These are phyloP conservation scores for Daphne laureola DNA, from an alignment of 441 rosid genomes.

Conservation along the genomic window DNA sequence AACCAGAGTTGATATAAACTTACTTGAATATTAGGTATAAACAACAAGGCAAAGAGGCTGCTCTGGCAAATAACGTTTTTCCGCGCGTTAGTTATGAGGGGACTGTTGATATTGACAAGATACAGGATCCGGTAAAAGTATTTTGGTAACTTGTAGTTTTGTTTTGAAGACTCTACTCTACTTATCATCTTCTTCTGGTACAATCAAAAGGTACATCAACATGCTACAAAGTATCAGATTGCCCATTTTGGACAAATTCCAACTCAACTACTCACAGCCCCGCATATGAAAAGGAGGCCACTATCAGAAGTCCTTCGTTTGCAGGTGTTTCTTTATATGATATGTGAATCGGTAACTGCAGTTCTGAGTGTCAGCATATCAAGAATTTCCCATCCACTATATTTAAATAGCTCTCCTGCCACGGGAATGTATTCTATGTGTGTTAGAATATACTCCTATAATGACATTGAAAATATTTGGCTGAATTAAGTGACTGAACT, in stretches of 20 bases:
- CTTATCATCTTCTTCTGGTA: constrained; percentile 17
- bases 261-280: constrained; percentile 76
- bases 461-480: too few relatives aligned
- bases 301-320: constrained; percentile 68
- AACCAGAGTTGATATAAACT: constrained; percentile 8
- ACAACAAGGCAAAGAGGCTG: constrained; percentile 95
- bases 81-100: constrained; percentile 92
- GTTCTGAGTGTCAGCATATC: neutral
- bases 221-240: constrained; percentile 86
- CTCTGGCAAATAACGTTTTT: constrained; percentile 80
- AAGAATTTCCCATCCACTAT: too few relatives aligned
- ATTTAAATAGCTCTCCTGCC: too few relatives aligned
- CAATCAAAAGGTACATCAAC: constrained; percentile 66
- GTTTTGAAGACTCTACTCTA: constrained; percentile 10
- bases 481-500: too few relatives aligned
- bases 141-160: constrained; percentile 9
- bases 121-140: constrained; percentile 61
- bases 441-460: too few relatives aligned
- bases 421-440: too few relatives aligned
- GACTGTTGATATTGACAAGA: constrained; percentile 79
- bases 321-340: constrained; percentile 40
- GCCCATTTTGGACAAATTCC: constrained; percentile 98
- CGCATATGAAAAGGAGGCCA: constrained; percentile 76
- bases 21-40: constrained; percentile 48
- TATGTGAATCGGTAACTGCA: neutral